A percentile compares a stretch with the other conserved stretches of the same genome.
phyloP scores from a whole-genome alignment of 768 basidiomycete genomes.

The Mycena maculata region DNA sequence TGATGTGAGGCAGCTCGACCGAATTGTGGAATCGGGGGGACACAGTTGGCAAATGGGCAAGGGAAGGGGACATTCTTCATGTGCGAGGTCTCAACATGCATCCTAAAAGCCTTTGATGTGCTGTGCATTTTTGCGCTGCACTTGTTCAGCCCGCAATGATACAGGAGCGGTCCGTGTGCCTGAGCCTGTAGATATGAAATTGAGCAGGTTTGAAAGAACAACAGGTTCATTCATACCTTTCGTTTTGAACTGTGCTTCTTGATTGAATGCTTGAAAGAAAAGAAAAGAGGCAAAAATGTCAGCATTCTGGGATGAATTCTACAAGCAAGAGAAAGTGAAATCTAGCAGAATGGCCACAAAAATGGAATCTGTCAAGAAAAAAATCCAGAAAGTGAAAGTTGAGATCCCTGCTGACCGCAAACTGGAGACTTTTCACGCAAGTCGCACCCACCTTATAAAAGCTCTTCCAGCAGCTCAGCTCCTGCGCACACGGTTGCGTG shows the following conservation, averaged over 20 bases:
- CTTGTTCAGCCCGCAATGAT: conserved; percentile 10
- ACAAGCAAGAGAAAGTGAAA: background rate
- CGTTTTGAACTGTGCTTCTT: conserved; percentile 17
- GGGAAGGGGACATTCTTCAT: conserved; percentile 28
- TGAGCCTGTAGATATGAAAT: background rate
- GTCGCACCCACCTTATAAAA: conserved; percentile 16
- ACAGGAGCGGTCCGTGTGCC: background rate
- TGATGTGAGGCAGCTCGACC: conserved; percentile 1
- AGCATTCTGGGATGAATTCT: background rate
- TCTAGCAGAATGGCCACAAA: too few species aligned
- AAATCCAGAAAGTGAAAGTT: too few species aligned
- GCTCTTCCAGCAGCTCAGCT: conserved; percentile 21
- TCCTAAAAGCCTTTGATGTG: background rate
- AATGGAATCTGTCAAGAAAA: too few species aligned
- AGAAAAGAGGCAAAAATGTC: background rate
- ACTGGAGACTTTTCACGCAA: background rate
- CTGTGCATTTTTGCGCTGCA: conserved; percentile 19
- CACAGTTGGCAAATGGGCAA: conserved; percentile 29
- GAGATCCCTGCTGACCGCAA: background rate
- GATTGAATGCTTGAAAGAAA: conserved; percentile 10
- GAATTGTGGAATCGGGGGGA: background rate
- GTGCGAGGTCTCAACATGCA: conserved; percentile 25
- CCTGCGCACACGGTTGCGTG: conserved; percentile 1
- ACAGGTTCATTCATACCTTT: conserved; percentile 17
- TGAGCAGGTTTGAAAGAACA: background rate